Evolutionary conservation across 164 flowering plant genomes (phyloP).

Genomic region (Vitis amurensis): DNA sequence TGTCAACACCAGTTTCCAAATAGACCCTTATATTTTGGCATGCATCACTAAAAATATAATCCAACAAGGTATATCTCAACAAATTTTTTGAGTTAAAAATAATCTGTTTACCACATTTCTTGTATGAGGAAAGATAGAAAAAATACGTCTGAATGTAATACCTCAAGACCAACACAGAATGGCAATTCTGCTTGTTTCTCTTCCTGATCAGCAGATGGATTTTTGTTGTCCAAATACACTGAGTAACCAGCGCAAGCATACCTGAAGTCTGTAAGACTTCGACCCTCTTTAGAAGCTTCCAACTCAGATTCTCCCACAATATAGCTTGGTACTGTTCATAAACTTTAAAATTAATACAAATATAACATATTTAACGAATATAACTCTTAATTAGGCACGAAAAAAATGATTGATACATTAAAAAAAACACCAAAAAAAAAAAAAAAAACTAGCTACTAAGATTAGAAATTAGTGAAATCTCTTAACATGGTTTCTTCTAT

Average conservation of each 20-base stretch:
- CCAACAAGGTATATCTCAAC: no score
- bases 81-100: no score
- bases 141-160: background rate
- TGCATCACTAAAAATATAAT: no score
- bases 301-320: constrained; percentile 51
- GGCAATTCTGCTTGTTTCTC: constrained; percentile 49
- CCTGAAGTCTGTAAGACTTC: constrained; percentile 49
- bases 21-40: no score
- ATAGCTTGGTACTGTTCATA: constrained; percentile 47
- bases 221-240: constrained; percentile 40
- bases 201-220: constrained; percentile 21
- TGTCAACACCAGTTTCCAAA: no score
- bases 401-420: background rate
- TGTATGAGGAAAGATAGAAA: background rate
- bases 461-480: no score
- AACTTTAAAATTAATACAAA: constrained; percentile 3
- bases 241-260: constrained; percentile 70
- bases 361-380: background rate
- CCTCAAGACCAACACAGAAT: constrained; percentile 69
- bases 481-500: no score
- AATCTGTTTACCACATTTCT: no score
- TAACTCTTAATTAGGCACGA: background rate
- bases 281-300: constrained; percentile 59
- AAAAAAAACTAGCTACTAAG: no score
- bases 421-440: background rate